phyloP scores from a whole-genome alignment of 2,329 filamentous ascomycete species.

The Diplodia scrobiculata region DNA sequence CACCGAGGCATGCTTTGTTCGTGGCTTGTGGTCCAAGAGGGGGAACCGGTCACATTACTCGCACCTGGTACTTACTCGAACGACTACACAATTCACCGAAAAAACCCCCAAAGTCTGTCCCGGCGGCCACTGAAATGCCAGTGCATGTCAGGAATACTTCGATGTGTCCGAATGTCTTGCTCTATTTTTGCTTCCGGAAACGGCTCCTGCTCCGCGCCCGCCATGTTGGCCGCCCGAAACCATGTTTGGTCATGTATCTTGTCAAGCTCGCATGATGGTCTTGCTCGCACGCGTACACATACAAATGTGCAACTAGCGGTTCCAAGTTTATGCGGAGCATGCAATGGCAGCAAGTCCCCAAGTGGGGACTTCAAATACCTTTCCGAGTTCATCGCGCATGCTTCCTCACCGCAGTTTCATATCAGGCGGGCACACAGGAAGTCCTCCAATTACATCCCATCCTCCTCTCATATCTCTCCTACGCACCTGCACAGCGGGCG shows the following conservation, averaged over 20 bases:
- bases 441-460: background rate
- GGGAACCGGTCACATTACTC: background rate
- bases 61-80: background rate
- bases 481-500: background rate
- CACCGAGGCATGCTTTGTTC: background rate
- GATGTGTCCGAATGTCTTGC: slow-evolving; percentile 1
- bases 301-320: background rate
- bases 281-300: background rate
- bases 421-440: background rate
- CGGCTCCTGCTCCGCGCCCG: background rate
- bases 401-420: background rate
- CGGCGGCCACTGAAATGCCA: background rate
- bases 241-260: background rate
- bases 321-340: background rate
- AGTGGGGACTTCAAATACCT: background rate
- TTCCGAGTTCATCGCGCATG: background rate
- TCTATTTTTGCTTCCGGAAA: slow-evolving; percentile 16
- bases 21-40: background rate
- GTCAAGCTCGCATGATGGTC: background rate
- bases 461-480: background rate
- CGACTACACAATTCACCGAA: background rate
- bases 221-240: background rate
- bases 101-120: background rate
- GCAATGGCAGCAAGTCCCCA: background rate
- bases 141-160: background rate